Evolutionary conservation across 768 basidiomycete species (phyloP), one percentile per base, ranked within the genome.

Genomic region (Neoboletus brunneissimus): DNA sequence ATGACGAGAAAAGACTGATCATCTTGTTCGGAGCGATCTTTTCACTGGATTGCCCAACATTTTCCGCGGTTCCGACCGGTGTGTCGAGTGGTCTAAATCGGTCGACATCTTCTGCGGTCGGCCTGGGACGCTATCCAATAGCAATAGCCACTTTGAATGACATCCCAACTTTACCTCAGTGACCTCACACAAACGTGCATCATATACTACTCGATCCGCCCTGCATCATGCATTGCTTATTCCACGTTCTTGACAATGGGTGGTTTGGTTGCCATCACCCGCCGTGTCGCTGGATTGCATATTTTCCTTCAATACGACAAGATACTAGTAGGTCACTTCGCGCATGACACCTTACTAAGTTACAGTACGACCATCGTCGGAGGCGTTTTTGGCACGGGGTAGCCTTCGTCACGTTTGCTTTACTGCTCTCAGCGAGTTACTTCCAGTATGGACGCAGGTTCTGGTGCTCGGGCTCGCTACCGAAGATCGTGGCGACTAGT

Each of bases 11-110:
- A 78, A 89, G 83, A 77, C 86, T 7, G 20, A 45, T 6, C 12
- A 18, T 35, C 15, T 11, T 42, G 7, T 51, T 31, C 11, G 31
- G 9, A 0, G n/a, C 48, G 42, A 58, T 32, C 64, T 27, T 48
- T 48, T 40, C 8, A 34, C 16, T 12, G n/a, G 94, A 79, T 85
- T 98, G 47, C 96, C 96, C 68, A 85, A 96, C 73, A 86, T 98
- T 66, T 97, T 96, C 11, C 31, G 22, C 8, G 42, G 20, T 32
- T 32, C 32, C 15, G 10, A 34, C 34, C 5, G 16, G 32, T 12
- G 32, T 37, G 25, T 12, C 23, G 43, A 48, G 22, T 12, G 12
- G 45, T 8, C 54, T 57, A 57, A 56, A 57, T 46, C 3, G 3
- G 47, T 35, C 22, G 22, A 32, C 34, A 8, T 16, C 18, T 16